Percentiles rank a stretch among this genome's conserved stretches.
These are phyloP conservation scores for Beta vulgaris DNA, from an alignment of 148 eudicot genomes.

Conservation along the genomic window DNA sequence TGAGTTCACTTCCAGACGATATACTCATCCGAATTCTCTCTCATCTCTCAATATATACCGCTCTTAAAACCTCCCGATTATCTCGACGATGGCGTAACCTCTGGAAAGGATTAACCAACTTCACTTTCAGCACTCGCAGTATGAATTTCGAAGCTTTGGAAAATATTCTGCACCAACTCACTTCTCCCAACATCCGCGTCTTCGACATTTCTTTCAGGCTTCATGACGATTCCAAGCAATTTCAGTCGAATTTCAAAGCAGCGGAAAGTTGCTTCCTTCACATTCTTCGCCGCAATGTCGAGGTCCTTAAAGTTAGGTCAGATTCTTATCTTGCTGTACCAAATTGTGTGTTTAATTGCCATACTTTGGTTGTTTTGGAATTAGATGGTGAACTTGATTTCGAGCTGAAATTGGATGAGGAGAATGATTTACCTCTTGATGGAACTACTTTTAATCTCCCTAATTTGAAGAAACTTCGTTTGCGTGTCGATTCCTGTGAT, in stretches of 20 bases:
- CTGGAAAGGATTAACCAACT: background rate
- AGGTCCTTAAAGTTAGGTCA: no score
- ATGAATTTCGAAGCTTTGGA: no score
- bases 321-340: no score
- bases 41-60: background rate
- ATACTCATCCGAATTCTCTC: background rate
- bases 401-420: background rate
- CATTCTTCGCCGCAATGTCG: no score
- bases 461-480: conserved; percentile 1
- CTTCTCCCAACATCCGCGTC: no score
- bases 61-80: background rate
- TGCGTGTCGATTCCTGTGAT: background rate
- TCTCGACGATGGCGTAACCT: background rate
- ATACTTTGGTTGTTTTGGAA: background rate
- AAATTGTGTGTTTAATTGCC: background rate
- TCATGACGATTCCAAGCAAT: no score
- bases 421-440: background rate
- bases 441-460: conserved; percentile 1
- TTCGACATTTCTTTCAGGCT: no score
- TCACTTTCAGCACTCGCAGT: background rate
- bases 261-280: no score
- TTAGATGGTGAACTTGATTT: background rate
- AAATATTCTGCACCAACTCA: no score
- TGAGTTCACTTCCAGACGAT: background rate
- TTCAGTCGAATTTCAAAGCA: no score